phyloP scores from a whole-genome alignment of 2,329 filamentous ascomycete genomes.

The Calonectria hawksworthii region DNA sequence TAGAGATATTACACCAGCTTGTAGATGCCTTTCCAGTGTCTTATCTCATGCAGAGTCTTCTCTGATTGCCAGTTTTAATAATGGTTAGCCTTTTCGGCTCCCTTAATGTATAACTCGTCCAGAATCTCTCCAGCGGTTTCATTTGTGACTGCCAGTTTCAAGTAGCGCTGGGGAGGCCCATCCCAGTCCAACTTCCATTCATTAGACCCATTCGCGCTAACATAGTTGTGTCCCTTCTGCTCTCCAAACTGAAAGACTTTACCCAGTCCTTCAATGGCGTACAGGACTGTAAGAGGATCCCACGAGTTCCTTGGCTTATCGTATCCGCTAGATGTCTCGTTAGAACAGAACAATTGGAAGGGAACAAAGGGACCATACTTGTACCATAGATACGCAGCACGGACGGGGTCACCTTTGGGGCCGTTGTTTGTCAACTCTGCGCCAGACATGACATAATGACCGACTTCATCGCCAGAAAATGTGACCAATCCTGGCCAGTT shows the following conservation, averaged over 20 bases:
- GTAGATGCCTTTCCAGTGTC: too few relatives aligned
- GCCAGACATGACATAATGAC: background rate
- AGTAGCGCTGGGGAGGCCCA: background rate
- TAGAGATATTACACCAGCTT: background rate
- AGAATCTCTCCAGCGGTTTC: background rate
- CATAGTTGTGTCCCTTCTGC: background rate
- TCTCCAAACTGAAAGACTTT: background rate
- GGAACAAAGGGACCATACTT: background rate
- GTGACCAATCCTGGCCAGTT: background rate
- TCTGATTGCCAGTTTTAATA: background rate
- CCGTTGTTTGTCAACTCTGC: background rate
- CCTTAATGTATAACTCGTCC: background rate
- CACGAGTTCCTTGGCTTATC: background rate
- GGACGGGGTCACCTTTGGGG: background rate
- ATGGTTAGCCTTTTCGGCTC: background rate
- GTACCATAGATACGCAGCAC: background rate
- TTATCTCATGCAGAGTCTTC: background rate
- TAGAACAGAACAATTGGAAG: background rate
- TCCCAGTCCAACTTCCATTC: conserved; percentile 1
- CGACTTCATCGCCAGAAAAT: background rate
- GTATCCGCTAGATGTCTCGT: background rate
- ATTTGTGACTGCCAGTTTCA: background rate
- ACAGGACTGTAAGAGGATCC: background rate
- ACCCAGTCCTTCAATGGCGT: background rate
- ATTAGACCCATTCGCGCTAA: background rate